A percentile compares a stretch with the other conserved stretches of the same genome.
These are phyloP conservation scores for Puccinia novopanici DNA, from an alignment of 1,284 basidiomycete species.

Conservation along the genomic window DNA sequence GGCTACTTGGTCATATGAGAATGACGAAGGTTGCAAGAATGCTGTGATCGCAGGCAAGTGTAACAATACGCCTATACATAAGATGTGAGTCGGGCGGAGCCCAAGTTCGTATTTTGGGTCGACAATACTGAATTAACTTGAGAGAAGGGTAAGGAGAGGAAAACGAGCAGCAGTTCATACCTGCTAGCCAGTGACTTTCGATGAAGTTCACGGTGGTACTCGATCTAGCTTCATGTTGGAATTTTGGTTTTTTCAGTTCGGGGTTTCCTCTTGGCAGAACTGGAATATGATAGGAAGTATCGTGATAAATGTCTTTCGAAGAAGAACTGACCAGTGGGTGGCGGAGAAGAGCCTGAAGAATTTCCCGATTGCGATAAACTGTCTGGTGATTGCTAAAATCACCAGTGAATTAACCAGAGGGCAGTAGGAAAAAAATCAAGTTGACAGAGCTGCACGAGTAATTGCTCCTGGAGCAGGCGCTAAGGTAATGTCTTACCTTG, in stretches of 20 bases:
- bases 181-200: slow-evolving; percentile 49
- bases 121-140: neutral
- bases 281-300: neutral
- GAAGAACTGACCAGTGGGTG: slow-evolving; percentile 9
- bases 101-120: neutral
- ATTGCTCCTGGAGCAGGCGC: neutral
- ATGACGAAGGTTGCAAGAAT: slow-evolving; percentile 43
- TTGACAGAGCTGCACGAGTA: neutral
- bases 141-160: neutral
- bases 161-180: neutral
- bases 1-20: slow-evolving; percentile 41
- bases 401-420: neutral
- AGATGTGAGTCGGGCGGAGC: neutral
- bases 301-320: neutral
- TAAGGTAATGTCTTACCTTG: slow-evolving; percentile 2
- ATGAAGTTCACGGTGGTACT: slow-evolving; percentile 35
- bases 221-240: slow-evolving; percentile 13
- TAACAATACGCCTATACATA: slow-evolving; percentile 36
- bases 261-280: no score
- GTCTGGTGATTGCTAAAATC: slow-evolving; percentile 9
- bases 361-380: neutral
- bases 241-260: neutral
- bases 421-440: neutral
- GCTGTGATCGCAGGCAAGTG: slow-evolving; percentile 46
- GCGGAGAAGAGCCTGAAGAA: neutral